A percentile compares a stretch with the other conserved stretches of the same genome.
phyloP scores from a whole-genome alignment of 768 basidiomycete species.

The Leccinum truebloodii region DNA sequence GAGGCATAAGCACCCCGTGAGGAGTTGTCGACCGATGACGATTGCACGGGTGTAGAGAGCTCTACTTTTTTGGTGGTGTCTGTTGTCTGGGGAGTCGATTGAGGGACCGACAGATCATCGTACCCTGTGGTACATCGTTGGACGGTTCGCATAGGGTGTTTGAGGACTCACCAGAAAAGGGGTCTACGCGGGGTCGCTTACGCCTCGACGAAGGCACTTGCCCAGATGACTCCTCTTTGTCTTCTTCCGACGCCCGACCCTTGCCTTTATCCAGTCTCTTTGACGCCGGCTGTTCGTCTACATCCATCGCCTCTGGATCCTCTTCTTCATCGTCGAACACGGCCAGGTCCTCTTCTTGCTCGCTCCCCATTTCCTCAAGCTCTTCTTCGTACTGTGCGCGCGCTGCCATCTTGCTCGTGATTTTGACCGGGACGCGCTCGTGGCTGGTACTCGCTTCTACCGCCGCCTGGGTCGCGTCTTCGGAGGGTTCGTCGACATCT shows the following conservation, averaged over 20 bases:
- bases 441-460: slow-evolving; percentile 15
- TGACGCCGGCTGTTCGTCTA: background rate
- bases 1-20: slow-evolving; percentile 26
- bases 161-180: slow-evolving; percentile 56
- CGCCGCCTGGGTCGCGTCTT: background rate
- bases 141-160: background rate
- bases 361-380: too few species aligned
- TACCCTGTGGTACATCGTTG: slow-evolving; percentile 29
- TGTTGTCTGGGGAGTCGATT: background rate
- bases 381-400: too few species aligned
- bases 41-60: background rate
- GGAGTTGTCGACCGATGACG: slow-evolving; percentile 3
- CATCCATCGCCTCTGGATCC: slow-evolving; percentile 12
- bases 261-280: slow-evolving; percentile 35
- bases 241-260: slow-evolving; percentile 36
- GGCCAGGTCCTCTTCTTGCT: slow-evolving; percentile 37
- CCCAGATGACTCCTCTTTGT: background rate
- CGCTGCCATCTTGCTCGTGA: slow-evolving; percentile 46
- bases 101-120: slow-evolving; percentile 20
- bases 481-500: slow-evolving; percentile 32
- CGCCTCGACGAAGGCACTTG: slow-evolving; percentile 38
- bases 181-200: slow-evolving; percentile 57
- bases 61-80: slow-evolving; percentile 15
- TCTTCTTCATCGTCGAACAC: slow-evolving; percentile 36
- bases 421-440: slow-evolving; percentile 47